These are phyloP conservation scores for Lactifluus hygrophoroides DNA, from an alignment of 768 basidiomycete species.

Conservation along the genomic window DNA sequence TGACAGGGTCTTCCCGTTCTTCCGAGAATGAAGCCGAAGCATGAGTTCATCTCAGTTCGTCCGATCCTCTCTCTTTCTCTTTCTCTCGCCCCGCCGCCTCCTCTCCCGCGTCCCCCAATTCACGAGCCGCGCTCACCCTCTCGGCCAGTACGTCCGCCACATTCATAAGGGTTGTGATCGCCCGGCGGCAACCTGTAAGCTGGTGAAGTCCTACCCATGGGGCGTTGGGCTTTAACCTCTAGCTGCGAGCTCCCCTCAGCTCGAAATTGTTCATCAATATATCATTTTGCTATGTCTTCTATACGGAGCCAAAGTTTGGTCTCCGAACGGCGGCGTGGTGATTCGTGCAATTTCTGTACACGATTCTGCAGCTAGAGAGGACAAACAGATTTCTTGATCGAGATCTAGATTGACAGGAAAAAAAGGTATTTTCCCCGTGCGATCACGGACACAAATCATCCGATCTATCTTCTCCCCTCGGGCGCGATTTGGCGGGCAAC, in stretches of 20 bases:
- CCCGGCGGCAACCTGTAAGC: not conserved
- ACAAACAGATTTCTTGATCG: not conserved
- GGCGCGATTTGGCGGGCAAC: constrained; percentile 9
- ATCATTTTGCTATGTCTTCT: not conserved
- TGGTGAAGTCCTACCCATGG: not conserved
- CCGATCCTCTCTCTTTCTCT: not conserved
- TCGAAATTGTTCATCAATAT: not conserved
- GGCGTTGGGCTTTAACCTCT: not conserved
- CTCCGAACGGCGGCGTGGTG: not conserved
- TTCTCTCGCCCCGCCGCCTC: not conserved
- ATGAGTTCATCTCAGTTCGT: constrained; percentile 10
- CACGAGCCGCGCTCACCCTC: not conserved
- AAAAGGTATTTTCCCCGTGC: constrained; percentile 1
- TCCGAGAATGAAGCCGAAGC: not conserved
- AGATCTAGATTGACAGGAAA: constrained; percentile 12
- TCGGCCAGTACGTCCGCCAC: not conserved
- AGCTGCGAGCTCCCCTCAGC: constrained; percentile 3
- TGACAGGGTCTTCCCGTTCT: not conserved
- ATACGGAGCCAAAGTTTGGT: not conserved
- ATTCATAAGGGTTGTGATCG: not conserved
- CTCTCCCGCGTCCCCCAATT: not conserved
- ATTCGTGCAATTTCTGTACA: not conserved
- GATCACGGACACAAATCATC: constrained; percentile 18
- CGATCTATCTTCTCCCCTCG: constrained; percentile 15
- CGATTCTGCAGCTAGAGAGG: not conserved